These are phyloP conservation scores for Lentinus tigrinus DNA, from an alignment of 768 basidiomycete genomes.

Conservation along the genomic window DNA sequence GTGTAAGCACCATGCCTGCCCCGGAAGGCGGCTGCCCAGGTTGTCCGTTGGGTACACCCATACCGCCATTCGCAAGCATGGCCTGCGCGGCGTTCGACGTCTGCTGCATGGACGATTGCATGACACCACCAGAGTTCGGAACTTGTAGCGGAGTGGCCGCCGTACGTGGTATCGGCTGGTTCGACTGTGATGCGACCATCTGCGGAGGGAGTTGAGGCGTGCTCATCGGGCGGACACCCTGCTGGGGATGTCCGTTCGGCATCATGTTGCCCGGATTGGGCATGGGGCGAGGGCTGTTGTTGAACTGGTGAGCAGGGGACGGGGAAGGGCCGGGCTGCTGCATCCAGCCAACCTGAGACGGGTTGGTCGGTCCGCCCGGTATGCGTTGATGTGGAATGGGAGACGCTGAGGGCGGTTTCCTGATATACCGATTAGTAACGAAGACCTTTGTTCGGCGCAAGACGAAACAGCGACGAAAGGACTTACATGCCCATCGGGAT, in stretches of 20 bases:
- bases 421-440: background rate
- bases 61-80: background rate
- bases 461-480: too few species aligned
- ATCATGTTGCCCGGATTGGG: background rate
- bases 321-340: constrained; percentile 3
- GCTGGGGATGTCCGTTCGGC: constrained; percentile 7
- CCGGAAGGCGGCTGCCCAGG: constrained; percentile 23
- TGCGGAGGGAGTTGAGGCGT: constrained; percentile 16
- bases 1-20: constrained; percentile 10
- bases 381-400: constrained; percentile 10
- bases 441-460: background rate
- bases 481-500: constrained; percentile 3
- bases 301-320: constrained; percentile 8
- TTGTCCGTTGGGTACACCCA: background rate
- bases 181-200: constrained; percentile 6
- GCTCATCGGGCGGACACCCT: constrained; percentile 4
- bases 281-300: constrained; percentile 5
- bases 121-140: background rate
- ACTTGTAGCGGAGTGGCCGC: constrained; percentile 12
- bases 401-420: constrained; percentile 5
- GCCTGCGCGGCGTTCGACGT: constrained; percentile 3
- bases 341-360: background rate
- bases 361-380: background rate
- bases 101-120: background rate
- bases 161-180: constrained; percentile 3